Evolutionary conservation across 768 basidiomycete genomes (phyloP), one percentile per base, ranked within the genome.

Genomic region (Tephrocybe sp.): DNA sequence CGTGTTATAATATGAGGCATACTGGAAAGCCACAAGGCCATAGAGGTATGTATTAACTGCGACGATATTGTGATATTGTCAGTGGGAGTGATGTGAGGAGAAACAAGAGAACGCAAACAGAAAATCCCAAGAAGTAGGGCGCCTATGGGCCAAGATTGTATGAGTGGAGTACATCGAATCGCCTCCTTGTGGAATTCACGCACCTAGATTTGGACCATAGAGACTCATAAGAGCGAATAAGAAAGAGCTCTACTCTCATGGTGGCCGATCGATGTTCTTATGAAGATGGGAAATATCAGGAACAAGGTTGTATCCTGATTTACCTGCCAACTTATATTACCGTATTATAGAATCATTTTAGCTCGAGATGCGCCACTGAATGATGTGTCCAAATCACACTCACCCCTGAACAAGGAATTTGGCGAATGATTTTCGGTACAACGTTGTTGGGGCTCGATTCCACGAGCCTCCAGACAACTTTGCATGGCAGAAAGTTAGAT

Each of bases 1-100:
- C 4, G 57, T 59, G 37, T 34, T 42, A 23, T 52, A 48, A 41
- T 62, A 64, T 4, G 55, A 39, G 4, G 45, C 33, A 25, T 60
- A 62, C 36, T 64, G 63, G 42, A 44, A 59, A 14, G 54, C 59
- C 28, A 62, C 60, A 14, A 64, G 28, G 9, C 61, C 63, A 48
- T 60, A 64, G 9, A 62, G 52, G 38, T 56, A 62, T 1, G 61
- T 62, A 25, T 62, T 62, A 4, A 64, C 63, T 64, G 45, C 6
- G 18, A 34, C 24, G 18, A 26, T 11, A n/a, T n/a, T n/a, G n/a
- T 25, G n/a, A 40, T 28, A 38, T 21, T 4, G n/a, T 6, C 1
- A 4, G n/a, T 40, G 26, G 28, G n/a, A 39, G 18, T 9, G 18
- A 21, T 20, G 5, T 39, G 18, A 6, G n/a, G 12, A 42, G 11